These are phyloP conservation scores for Raddia distichophylla DNA, from an alignment of 176 grass and related monocot genomes.

Conservation along the genomic window DNA sequence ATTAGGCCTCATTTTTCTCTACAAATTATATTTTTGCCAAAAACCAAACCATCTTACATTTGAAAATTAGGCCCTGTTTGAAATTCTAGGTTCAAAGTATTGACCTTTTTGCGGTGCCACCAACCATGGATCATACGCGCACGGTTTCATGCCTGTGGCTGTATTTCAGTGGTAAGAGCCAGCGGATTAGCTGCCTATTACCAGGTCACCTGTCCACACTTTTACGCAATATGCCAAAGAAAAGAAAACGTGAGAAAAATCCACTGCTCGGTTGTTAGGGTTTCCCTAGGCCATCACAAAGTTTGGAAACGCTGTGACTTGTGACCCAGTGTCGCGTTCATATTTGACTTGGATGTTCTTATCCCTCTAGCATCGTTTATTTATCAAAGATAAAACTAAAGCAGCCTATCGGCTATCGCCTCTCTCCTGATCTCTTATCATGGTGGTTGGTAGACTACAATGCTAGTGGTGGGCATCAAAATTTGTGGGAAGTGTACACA, in stretches of 20 bases:
- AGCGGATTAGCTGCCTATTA: background rate
- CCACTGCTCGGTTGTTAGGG: background rate
- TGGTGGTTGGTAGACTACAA: slow-evolving; percentile 35
- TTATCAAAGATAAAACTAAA: slow-evolving; percentile 54
- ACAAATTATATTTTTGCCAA: no score
- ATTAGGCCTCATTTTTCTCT: no score
- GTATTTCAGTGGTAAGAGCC: background rate
- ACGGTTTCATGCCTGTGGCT: slow-evolving; percentile 9
- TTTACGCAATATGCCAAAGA: background rate
- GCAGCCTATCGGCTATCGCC: slow-evolving; percentile 50
- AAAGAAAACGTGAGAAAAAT: no score
- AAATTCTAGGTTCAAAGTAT: background rate
- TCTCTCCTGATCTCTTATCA: slow-evolving; percentile 46
- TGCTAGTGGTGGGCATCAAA: background rate
- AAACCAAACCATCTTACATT: no score
- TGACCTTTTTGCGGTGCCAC: no score
- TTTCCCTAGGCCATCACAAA: background rate
- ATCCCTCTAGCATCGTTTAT: slow-evolving; percentile 20
- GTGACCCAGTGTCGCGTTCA: background rate
- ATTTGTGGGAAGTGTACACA: no score
- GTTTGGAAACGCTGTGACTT: slow-evolving; percentile 10
- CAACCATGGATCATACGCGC: slow-evolving; percentile 25
- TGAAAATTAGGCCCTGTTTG: no score
- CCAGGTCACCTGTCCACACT: background rate
- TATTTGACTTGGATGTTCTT: slow-evolving; percentile 35